Evolutionary conservation across 768 basidiomycete genomes (phyloP), one percentile per base, ranked within the genome.

Genomic region (Collybia nuda): DNA sequence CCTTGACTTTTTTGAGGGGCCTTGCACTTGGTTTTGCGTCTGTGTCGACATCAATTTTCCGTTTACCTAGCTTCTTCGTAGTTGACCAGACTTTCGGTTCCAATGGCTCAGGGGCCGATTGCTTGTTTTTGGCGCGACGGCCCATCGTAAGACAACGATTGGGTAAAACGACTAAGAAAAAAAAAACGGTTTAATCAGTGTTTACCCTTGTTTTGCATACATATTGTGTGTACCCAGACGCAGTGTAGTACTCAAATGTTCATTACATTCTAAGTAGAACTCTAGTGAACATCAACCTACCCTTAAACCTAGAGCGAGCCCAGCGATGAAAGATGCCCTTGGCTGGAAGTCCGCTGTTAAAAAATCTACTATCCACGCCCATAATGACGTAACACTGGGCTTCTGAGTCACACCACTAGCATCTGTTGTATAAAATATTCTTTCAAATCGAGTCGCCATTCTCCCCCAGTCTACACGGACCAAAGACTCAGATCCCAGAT

Each of bases 341-440:
- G 86, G 88, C 62, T 93, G 95, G 68, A 98, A 95, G 64, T 97
- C 92, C 6, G 93, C 90, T 0, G 89, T 90, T 66, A 98, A 69
- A 71, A 98, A 97, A 67, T 91, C 74, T 19, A 88, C 66, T 19
- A 85, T 56, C 79, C 85, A 84, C 35, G 63, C 76, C 80, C 88
- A 91, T 21, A 88, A 61, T 2, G 84, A 79, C 17, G 65, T 64
- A 47, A 91, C 66, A 3, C 81, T 90, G 1, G 90, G 88, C 2
- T 91, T 77, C 44, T 68, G 77, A 52, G 63, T 76, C 8, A 63
- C 63, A 2, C 86, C 87, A 0, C 73, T 65, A 6, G 75, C 69
- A 40, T 90, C 84, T 14, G 66, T 78, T 5, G 80, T 82, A 65
- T 91, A 84, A 65, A 93, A 85, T 32, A 80, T 54, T 48, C 79